Conservation (phyloP, 2,329 filamentous ascomycete species). For the Microcyclosporella mali region DNA sequence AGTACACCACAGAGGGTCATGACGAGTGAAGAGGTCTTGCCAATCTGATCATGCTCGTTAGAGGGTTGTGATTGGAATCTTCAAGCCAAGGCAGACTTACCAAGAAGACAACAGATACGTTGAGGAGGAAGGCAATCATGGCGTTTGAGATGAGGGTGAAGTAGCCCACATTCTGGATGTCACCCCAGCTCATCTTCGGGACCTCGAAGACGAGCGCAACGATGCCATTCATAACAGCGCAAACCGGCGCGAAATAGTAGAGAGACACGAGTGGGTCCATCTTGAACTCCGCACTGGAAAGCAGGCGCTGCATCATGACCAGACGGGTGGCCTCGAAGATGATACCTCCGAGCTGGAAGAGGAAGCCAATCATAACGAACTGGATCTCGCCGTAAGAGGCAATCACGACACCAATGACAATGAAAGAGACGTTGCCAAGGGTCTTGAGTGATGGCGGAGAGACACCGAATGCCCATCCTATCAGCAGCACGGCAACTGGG, state of each 20-base stretch:
- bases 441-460: slow-evolving; percentile 78
- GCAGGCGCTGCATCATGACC: slow-evolving; percentile 75
- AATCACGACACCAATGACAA: slow-evolving; percentile 90
- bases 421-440: slow-evolving; percentile 87
- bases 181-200: slow-evolving; percentile 60
- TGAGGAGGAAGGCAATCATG: slow-evolving; percentile 70
- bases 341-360: slow-evolving; percentile 73
- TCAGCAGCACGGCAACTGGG: slow-evolving; percentile 84
- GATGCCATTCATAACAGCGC: slow-evolving; percentile 71
- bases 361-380: slow-evolving; percentile 73
- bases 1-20: slow-evolving; percentile 82
- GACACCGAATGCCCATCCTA: slow-evolving; percentile 81
- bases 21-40: slow-evolving; percentile 79
- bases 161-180: slow-evolving; percentile 68
- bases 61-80: slow-evolving; percentile 1
- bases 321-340: slow-evolving; percentile 76
- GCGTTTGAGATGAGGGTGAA: slow-evolving; percentile 70
- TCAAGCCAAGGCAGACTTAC: slow-evolving; percentile 46
- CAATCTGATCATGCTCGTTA: slow-evolving; percentile 53
- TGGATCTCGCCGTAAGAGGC: slow-evolving; percentile 94
- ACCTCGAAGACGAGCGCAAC: slow-evolving; percentile 70
- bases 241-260: slow-evolving; percentile 84
- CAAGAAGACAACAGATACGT: slow-evolving; percentile 79
- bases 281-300: slow-evolving; percentile 80
- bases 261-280: slow-evolving; percentile 86